phyloP scores from a whole-genome alignment of 2,329 filamentous ascomycete genomes.

The Phialophora chinensis region DNA sequence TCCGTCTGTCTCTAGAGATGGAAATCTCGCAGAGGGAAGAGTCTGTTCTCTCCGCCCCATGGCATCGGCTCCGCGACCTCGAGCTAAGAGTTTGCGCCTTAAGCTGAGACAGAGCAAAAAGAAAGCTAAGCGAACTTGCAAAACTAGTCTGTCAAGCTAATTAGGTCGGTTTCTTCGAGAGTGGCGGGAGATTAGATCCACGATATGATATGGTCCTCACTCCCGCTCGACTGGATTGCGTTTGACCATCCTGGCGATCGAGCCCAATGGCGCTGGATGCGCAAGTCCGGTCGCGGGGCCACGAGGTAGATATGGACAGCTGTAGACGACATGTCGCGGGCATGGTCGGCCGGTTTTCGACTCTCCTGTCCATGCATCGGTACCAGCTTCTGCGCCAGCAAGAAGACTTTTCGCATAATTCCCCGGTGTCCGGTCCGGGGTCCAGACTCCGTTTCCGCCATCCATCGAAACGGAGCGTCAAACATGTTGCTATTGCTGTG shows the following conservation, averaged over 20 bases:
- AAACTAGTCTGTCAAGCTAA: neutral
- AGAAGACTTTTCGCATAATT: neutral
- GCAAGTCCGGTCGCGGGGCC: neutral
- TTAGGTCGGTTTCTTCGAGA: neutral
- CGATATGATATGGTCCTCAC: neutral
- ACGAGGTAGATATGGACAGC: neutral
- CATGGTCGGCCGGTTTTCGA: neutral
- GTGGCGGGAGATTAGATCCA: neutral
- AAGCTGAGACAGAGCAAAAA: neutral
- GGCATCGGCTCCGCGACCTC: neutral
- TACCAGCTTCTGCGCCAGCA: constrained; percentile 4
- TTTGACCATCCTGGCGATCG: neutral
- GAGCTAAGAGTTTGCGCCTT: neutral
- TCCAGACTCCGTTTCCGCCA: neutral
- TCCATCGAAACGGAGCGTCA: neutral
- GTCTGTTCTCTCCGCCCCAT: neutral
- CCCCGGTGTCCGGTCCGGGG: neutral
- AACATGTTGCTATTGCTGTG: neutral
- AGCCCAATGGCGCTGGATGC: neutral
- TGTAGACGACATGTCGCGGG: neutral
- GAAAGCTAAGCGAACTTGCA: neutral
- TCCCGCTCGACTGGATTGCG: neutral
- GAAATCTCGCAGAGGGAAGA: neutral
- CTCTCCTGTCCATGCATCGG: neutral
- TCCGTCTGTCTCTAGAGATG: neutral